Evolutionary conservation across 257 asterid genomes (phyloP).

Genomic region (Solanum medicagineum): DNA sequence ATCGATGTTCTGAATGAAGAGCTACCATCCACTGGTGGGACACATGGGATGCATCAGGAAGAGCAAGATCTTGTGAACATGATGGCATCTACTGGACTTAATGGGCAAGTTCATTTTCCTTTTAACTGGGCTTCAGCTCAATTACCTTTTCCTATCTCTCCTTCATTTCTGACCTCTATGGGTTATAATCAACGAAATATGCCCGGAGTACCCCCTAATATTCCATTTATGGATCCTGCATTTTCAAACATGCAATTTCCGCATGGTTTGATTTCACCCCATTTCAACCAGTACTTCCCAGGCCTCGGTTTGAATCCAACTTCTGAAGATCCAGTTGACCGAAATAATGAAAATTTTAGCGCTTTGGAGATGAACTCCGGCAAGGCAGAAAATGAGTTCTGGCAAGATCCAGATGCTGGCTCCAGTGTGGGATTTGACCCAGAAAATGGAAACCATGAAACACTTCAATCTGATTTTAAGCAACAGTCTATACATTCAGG

Average conservation of each 20-base stretch:
- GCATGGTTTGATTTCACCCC: constrained; percentile 54
- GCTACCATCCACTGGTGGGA: constrained; percentile 41
- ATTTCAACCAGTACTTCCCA: constrained; percentile 47
- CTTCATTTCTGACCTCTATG: constrained; percentile 70
- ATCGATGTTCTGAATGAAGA: constrained; percentile 43
- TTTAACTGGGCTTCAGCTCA: constrained; percentile 54
- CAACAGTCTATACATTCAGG: constrained; percentile 26
- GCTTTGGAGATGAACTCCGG: constrained; percentile 37
- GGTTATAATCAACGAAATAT: constrained; percentile 57
- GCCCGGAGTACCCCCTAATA: constrained; percentile 42
- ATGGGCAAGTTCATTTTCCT: constrained; percentile 56
- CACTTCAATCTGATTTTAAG: constrained; percentile 35
- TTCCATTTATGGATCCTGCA: constrained; percentile 23
- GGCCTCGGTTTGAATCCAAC: constrained; percentile 39
- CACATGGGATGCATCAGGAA: constrained; percentile 57
- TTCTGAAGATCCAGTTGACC: constrained; percentile 49
- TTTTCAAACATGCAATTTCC: constrained; percentile 33
- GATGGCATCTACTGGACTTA: constrained; percentile 74
- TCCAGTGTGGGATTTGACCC: constrained; percentile 36
- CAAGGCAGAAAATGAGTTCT: constrained; percentile 43
- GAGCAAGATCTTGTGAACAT: constrained; percentile 80
- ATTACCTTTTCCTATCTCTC: constrained; percentile 62
- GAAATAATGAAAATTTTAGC: constrained; percentile 38
- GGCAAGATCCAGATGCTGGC: constrained; percentile 52
- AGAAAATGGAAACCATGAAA: constrained; percentile 35